These are phyloP conservation scores for Trichosporon inkin DNA, from an alignment of 1,284 basidiomycete species.

Conservation along the genomic window DNA sequence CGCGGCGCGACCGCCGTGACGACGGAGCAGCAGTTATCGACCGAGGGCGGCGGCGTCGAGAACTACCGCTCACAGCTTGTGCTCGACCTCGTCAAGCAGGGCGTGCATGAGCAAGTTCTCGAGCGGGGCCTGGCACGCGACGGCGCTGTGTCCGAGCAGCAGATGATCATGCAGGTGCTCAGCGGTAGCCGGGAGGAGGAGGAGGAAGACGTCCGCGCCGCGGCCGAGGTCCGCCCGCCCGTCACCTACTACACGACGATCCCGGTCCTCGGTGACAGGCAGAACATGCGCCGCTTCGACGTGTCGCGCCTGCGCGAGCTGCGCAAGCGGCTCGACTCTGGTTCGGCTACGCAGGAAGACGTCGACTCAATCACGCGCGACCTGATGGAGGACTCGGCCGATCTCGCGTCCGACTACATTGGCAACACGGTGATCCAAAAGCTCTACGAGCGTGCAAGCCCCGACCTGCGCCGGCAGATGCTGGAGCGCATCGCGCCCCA, in stretches of 20 bases:
- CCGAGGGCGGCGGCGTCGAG: slow-evolving; percentile 76
- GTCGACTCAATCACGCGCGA: slow-evolving; percentile 85
- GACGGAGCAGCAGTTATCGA: slow-evolving; percentile 75
- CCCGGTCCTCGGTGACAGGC: slow-evolving; percentile 74
- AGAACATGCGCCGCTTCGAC: slow-evolving; percentile 76
- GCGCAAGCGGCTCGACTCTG: slow-evolving; percentile 80
- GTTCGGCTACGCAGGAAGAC: slow-evolving; percentile 76
- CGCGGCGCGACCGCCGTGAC: slow-evolving; percentile 82
- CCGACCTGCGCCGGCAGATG: slow-evolving; percentile 75
- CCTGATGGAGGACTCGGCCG: slow-evolving; percentile 67
- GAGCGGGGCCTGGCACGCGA: slow-evolving; percentile 45
- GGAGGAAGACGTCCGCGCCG: slow-evolving; percentile 73
- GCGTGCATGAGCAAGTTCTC: slow-evolving; percentile 61
- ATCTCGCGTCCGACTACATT: slow-evolving; percentile 70
- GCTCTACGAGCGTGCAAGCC: slow-evolving; percentile 85
- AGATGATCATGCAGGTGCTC: slow-evolving; percentile 92
- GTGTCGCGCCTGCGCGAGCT: slow-evolving; percentile 90
- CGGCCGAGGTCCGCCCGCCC: slow-evolving; percentile 54
- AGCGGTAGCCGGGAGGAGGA: slow-evolving; percentile 70
- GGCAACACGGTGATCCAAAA: slow-evolving; percentile 98
- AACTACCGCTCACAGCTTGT: slow-evolving; percentile 90
- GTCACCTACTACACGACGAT: slow-evolving; percentile 84
- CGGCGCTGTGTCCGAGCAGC: slow-evolving; percentile 76
- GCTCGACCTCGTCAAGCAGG: slow-evolving; percentile 80
- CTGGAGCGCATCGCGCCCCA: slow-evolving; percentile 90